Base-by-base conservation (phyloP, 139 green algal genomes). In the Chloropicon primus region DNA sequence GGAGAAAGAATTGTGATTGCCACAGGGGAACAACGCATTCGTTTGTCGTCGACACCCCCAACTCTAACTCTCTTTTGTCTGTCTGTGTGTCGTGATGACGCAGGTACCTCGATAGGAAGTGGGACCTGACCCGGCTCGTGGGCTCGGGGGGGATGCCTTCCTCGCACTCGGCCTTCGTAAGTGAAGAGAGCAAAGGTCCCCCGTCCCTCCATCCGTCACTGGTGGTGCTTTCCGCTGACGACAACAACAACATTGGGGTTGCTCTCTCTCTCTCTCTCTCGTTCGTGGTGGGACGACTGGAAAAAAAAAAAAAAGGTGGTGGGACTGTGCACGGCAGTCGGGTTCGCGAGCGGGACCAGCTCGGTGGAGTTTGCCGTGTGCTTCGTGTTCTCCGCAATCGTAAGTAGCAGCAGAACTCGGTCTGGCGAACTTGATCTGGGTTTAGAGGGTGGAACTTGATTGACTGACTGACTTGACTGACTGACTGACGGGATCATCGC, bases 91-190 rank as follows among this genome's bases (percentile, higher is more conserved):
- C 5, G 17, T 10, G 17, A 21, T 25, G 24, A 23, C 24, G 23
- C 80, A 84, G 80, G 80, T 88, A 87, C 54, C 76, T 74, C 1
- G 80, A 86, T 26, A 71, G 77, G 1, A 75, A 82, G 29, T 90
- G 86, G 86, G 86, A 90, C 76, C 76, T 86, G 26, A 81, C 76
- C 0, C 78, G 81, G 2, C 54, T 88, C 1, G 53, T 86, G 22
- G 80, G 83, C 28, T 88, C 83, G 27, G 87, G 86, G 21, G 90
- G 89, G 54, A 96, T 96, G 91, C 91, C 88, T 1, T 92, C 86
- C 3, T 88, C 82, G 0, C 90, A 96, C 77, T 93, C 88, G 3
- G 86, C 87, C 3, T 81, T 92, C 25, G 89, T 94, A 62, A 76
- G 82, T 24, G 1, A 23, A 2, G 71, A 26, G 71, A 28, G 5